A percentile compares a stretch with the other conserved stretches of the same genome.
These are phyloP conservation scores for Botrytis medusae DNA, from an alignment of 2,329 filamentous ascomycete genomes.

Conservation along the genomic window DNA sequence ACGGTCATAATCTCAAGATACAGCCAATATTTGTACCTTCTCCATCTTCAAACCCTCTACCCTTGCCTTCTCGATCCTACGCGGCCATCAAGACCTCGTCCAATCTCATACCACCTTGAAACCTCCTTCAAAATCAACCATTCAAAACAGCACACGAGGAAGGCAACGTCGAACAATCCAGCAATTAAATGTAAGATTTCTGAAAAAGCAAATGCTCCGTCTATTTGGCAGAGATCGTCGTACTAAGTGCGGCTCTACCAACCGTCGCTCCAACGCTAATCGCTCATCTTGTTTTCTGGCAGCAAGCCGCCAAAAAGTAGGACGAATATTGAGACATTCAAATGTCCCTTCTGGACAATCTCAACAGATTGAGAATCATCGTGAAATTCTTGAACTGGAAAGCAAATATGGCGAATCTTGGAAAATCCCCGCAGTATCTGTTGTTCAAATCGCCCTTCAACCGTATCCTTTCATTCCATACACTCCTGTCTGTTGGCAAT, in stretches of 20 bases:
- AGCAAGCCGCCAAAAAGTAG: neutral
- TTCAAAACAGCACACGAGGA: neutral
- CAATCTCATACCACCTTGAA: neutral
- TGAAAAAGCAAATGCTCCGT: neutral
- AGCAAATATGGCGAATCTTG: neutral
- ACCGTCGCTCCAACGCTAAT: neutral
- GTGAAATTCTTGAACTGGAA: neutral
- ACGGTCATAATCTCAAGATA: neutral
- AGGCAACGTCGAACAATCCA: neutral
- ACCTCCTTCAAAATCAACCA: neutral
- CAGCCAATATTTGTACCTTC: neutral
- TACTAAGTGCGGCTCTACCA: neutral
- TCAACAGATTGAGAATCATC: neutral
- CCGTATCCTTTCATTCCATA: neutral
- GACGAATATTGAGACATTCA: neutral
- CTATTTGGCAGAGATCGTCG: neutral
- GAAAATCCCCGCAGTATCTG: neutral
- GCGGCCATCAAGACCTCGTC: neutral
- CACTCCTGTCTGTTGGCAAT: neutral
- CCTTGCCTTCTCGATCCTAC: neutral
- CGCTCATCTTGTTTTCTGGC: neutral
- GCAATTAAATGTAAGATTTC: neutral
- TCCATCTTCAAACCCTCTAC: neutral
- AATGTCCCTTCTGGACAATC: neutral
- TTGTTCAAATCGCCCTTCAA: neutral